Evolutionary conservation across 768 basidiomycete species (phyloP).

Genomic region (Tulasnella sp.): DNA sequence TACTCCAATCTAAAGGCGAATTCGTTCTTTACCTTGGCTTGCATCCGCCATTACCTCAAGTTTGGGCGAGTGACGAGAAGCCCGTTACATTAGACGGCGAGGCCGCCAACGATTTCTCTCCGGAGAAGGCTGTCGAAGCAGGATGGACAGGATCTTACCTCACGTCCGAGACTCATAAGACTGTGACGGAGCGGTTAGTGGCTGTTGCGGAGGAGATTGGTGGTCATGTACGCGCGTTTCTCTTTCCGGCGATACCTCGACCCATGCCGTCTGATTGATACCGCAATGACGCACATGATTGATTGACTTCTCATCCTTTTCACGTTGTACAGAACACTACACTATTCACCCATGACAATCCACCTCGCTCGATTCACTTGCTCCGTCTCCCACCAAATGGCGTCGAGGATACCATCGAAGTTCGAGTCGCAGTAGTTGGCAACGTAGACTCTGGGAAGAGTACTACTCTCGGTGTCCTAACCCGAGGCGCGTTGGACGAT

Average conservation of each 20-base stretch:
- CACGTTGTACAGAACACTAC: constrained; percentile 43
- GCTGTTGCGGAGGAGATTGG: constrained; percentile 65
- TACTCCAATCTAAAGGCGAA: constrained; percentile 65
- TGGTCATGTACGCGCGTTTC: constrained; percentile 50
- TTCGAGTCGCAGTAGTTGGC: constrained; percentile 91
- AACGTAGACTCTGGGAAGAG: constrained; percentile 78
- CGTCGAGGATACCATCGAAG: constrained; percentile 77
- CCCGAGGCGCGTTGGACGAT: constrained; percentile 75
- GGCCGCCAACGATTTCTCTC: constrained; percentile 32
- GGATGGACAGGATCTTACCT: constrained; percentile 50
- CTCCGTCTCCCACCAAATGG: constrained; percentile 68
- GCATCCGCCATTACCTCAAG: constrained; percentile 48
- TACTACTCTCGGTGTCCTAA: constrained; percentile 88
- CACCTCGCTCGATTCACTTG: constrained; percentile 51
- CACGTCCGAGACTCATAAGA: constrained; percentile 46
- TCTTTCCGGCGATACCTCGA: not conserved
- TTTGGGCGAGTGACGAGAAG: constrained; percentile 37
- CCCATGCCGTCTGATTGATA: not conserved
- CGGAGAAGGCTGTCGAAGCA: constrained; percentile 32
- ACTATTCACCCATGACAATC: constrained; percentile 40
- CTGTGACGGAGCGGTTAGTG: constrained; percentile 39
- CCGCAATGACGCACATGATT: not conserved
- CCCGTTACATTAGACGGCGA: constrained; percentile 25
- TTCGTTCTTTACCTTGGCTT: constrained; percentile 65
- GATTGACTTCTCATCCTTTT: not conserved